Evolutionary conservation across 805 yeast genomes (phyloP), one percentile per base, ranked within the genome.

Genomic region (Ogataea trehaloabstinens): DNA sequence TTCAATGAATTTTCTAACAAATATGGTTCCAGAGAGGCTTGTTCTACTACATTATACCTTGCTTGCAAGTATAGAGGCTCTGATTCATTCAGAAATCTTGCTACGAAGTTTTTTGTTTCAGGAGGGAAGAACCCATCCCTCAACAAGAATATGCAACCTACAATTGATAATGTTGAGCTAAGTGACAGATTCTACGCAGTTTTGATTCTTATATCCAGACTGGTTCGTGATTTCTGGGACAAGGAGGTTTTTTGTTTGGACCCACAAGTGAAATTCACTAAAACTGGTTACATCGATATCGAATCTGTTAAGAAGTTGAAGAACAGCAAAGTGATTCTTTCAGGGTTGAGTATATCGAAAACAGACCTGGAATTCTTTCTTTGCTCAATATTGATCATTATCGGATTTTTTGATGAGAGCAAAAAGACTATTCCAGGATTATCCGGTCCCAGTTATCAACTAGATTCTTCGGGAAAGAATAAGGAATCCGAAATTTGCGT

Each of bases 131-230:
- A 73, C 46, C 72, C 81, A 3, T 65, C 73, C 37, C 58, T 64
- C 33, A 60, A 56, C 32, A 58, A 61, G 35, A 61, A 55, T 40
- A 28, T 48, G 50, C 44, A 73, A 49, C 58, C 74, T 53, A 35
- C 75, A 25, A 71, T 82, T 35, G 85, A 82, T 46, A 82, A 81
- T 58, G 95, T 91, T n/a, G 78, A 85, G 21, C 72, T 93, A 44
- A 86, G 96, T 63, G 95, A 95, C 51, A 71, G 96, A 49, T 89
- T 90, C 53, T 90, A 87, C 58, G 98, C 96, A 33, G 76, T 87
- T 13, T 82, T 91, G 11, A 71, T 88, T 19, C 74, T 89, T 42
- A 68, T 89, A 22, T 74, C 96, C 1, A 75, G 98, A 49, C 61
- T 90, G 13, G 78, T 91, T 46, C 74, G 95, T 46, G 82, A 80